Conservation (phyloP, 441 rosid species). For the Pelargonium citronellum region DNA sequence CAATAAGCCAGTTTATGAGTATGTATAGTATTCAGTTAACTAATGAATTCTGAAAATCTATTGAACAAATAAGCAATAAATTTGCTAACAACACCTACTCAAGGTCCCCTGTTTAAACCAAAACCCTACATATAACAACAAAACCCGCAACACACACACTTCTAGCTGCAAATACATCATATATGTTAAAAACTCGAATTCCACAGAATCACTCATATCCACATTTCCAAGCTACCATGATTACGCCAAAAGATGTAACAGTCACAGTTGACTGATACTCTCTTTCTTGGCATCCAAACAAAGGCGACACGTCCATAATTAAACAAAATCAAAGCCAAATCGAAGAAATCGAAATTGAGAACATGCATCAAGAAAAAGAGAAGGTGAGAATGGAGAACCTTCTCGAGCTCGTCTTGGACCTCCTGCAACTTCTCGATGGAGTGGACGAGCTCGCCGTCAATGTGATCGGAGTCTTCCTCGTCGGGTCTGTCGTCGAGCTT, state of each 20-base stretch:
- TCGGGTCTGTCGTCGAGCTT: constrained; percentile 20
- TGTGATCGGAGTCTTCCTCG: constrained; percentile 12
- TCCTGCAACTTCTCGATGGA: constrained; percentile 30
- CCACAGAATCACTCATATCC: not conserved
- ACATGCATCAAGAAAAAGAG: not conserved
- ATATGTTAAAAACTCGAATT: not conserved
- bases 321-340: not conserved
- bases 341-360: not conserved
- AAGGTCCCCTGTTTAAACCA: not conserved
- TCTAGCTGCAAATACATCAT: not conserved
- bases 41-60: not conserved
- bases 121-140: not conserved
- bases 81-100: not conserved
- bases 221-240: not conserved
- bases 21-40: not conserved
- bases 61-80: not conserved
- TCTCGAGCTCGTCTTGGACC: constrained; percentile 31
- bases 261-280: not conserved
- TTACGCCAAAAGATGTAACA: not conserved
- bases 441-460: constrained; percentile 24
- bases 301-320: not conserved
- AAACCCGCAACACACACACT: not conserved
- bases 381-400: constrained; percentile 13
- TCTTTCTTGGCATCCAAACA: not conserved
- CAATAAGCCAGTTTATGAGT: not conserved